These are phyloP conservation scores for Peziza echinospora DNA, from an alignment of 495 filamentous ascomycete genomes.

Conservation along the genomic window DNA sequence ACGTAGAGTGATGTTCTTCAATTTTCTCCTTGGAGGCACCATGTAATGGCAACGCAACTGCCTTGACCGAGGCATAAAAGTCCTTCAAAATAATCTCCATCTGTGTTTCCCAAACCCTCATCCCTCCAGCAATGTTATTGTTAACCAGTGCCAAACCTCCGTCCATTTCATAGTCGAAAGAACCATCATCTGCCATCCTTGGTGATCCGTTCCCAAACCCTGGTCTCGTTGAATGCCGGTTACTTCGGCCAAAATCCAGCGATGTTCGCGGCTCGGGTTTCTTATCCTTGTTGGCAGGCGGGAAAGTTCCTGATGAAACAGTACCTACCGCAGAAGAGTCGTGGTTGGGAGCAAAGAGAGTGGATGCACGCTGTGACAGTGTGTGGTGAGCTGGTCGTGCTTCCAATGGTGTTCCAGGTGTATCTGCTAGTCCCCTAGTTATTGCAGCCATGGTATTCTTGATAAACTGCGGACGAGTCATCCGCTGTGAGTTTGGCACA, in stretches of 20 bases:
- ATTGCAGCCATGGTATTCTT: conserved; percentile 93
- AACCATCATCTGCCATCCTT: conserved; percentile 3
- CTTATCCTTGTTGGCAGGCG: conserved; percentile 6
- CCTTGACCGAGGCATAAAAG: conserved; percentile 74
- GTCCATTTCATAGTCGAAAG: conserved; percentile 15
- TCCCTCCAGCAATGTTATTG: conserved; percentile 49
- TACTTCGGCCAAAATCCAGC: conserved; percentile 12
- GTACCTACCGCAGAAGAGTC: conserved; percentile 1
- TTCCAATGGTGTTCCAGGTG: conserved; percentile 25
- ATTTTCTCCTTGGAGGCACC: conserved; percentile 24
- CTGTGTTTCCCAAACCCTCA: conserved; percentile 71
- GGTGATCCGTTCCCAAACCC: conserved; percentile 10
- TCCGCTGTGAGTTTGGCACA: conserved; percentile 59
- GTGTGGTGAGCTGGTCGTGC: conserved; percentile 13
- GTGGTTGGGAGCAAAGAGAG: conserved; percentile 7
- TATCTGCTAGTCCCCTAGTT: conserved; percentile 47
- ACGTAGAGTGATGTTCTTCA: conserved; percentile 20
- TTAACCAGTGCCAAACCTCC: conserved; percentile 45
- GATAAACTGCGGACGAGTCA: conserved; percentile 83
- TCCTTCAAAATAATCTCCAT: conserved; percentile 77
- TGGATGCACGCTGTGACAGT: conserved; percentile 13
- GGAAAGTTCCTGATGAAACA: conserved; percentile 7
- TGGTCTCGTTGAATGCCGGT: conserved; percentile 13
- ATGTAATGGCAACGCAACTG: conserved; percentile 63
- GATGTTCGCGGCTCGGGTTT: conserved; percentile 10